These are phyloP conservation scores for Calonectria montana DNA, from an alignment of 2,329 filamentous ascomycete genomes.

Conservation along the genomic window DNA sequence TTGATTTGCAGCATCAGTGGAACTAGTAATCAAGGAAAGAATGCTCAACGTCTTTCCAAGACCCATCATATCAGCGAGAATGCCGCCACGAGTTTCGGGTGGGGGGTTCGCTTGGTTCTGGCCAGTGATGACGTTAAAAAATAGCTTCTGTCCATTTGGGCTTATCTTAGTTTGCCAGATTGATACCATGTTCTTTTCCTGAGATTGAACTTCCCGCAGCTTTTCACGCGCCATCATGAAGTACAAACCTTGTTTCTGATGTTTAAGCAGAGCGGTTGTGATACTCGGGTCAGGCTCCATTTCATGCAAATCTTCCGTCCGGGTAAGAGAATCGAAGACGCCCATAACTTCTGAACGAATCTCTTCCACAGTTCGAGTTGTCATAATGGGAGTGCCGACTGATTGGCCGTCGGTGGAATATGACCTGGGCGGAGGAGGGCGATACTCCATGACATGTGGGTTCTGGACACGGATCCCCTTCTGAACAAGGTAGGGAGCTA, in stretches of 20 bases:
- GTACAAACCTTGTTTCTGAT: slow-evolving; percentile 90
- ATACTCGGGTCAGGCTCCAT: slow-evolving; percentile 74
- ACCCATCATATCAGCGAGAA: slow-evolving; percentile 89
- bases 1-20: slow-evolving; percentile 68
- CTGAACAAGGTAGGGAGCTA: slow-evolving; percentile 73
- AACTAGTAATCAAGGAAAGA: slow-evolving; percentile 78
- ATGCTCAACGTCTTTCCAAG: slow-evolving; percentile 90
- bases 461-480: slow-evolving; percentile 79
- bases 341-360: slow-evolving; percentile 85
- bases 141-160: slow-evolving; percentile 66
- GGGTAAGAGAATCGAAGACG: slow-evolving; percentile 87
- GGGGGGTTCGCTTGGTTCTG: slow-evolving; percentile 70
- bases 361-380: slow-evolving; percentile 81
- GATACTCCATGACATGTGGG: slow-evolving; percentile 72
- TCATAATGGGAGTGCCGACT: slow-evolving; percentile 44
- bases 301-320: slow-evolving; percentile 79
- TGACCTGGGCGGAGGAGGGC: slow-evolving; percentile 52
- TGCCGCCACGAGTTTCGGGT: slow-evolving; percentile 76
- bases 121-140: slow-evolving; percentile 88
- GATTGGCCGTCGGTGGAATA: slow-evolving; percentile 46
- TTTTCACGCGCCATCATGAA: slow-evolving; percentile 88
- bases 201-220: slow-evolving; percentile 66
- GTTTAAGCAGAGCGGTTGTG: slow-evolving; percentile 77
- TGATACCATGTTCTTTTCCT: slow-evolving; percentile 73
- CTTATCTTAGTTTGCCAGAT: slow-evolving; percentile 77